These are phyloP conservation scores for Epichloe brachyelytri DNA, from an alignment of 2,329 filamentous ascomycete genomes.

Conservation along the genomic window DNA sequence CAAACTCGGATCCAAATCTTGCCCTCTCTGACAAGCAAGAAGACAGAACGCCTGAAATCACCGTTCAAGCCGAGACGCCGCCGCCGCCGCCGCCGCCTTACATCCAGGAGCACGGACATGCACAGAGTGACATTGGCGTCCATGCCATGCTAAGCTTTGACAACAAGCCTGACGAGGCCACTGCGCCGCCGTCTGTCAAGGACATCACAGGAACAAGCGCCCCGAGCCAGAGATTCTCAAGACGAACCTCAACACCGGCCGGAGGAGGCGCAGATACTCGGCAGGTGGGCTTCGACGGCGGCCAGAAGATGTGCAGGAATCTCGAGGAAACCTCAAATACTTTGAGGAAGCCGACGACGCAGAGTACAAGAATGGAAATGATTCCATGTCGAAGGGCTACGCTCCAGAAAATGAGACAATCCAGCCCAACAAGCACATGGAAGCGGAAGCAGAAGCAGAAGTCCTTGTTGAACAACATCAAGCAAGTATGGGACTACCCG, in stretches of 20 bases:
- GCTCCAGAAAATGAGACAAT: not conserved
- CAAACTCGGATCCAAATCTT: slow-evolving; percentile 32
- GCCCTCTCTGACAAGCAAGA: not conserved
- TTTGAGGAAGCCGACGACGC: slow-evolving; percentile 82
- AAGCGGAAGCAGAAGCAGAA: not conserved
- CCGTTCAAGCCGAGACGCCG: not conserved
- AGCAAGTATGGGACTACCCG: not conserved
- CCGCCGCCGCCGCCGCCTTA: not conserved
- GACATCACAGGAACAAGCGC: slow-evolving; percentile 52
- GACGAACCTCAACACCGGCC: slow-evolving; percentile 24
- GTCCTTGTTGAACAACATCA: not conserved
- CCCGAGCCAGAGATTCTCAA: slow-evolving; percentile 44
- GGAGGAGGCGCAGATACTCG: slow-evolving; percentile 65
- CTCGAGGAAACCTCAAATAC: slow-evolving; percentile 71
- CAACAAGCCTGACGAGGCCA: slow-evolving; percentile 23
- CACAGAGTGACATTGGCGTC: slow-evolving; percentile 20
- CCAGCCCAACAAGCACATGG: not conserved
- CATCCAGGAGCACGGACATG: not conserved
- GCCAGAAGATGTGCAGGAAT: slow-evolving; percentile 57
- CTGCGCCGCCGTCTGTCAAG: slow-evolving; percentile 26
- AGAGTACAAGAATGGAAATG: slow-evolving; percentile 43
- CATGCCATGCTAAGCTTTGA: slow-evolving; percentile 14
- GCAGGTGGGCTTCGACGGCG: slow-evolving; percentile 69
- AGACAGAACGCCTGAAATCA: not conserved
- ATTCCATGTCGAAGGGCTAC: not conserved